These are phyloP conservation scores for Macrolepiota fuliginosa DNA, from an alignment of 768 basidiomycete species.

Conservation along the genomic window DNA sequence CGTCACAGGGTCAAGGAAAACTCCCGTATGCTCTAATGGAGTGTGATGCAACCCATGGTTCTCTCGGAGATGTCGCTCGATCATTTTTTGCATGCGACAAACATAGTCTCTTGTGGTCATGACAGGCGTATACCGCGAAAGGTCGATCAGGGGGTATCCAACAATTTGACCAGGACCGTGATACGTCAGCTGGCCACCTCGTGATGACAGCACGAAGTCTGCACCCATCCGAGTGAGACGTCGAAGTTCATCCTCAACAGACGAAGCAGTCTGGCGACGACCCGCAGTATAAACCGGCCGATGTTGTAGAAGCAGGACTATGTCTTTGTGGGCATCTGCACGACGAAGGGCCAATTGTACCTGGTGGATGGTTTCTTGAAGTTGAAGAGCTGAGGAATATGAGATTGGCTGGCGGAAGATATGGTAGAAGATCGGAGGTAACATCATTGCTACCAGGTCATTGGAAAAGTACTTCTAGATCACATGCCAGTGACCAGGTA, in stretches of 20 bases:
- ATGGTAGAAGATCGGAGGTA: conserved; percentile 75
- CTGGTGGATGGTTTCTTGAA: conserved; percentile 72
- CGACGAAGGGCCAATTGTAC: conserved; percentile 56
- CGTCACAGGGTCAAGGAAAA: conserved; percentile 75
- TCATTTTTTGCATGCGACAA: conserved; percentile 71
- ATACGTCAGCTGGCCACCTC: conserved; percentile 95
- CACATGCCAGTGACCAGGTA: background rate
- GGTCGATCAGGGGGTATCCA: conserved; percentile 91
- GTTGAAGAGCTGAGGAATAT: conserved; percentile 61
- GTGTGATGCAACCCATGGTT: conserved; percentile 55
- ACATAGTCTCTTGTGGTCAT: conserved; percentile 80
- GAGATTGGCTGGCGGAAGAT: conserved; percentile 77
- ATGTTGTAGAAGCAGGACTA: conserved; percentile 84
- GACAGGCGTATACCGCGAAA: conserved; percentile 73
- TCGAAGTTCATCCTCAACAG: conserved; percentile 52
- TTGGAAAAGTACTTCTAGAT: background rate
- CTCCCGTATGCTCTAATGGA: conserved; percentile 83
- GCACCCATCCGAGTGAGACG: conserved; percentile 80
- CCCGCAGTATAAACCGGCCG: conserved; percentile 94
- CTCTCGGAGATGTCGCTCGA: conserved; percentile 61
- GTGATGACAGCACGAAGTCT: conserved; percentile 75
- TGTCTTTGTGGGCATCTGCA: conserved; percentile 45
- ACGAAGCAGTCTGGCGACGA: conserved; percentile 72
- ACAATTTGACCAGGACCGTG: conserved; percentile 98
- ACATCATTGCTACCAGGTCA: conserved; percentile 24